phyloP scores from a whole-genome alignment of 2,329 filamentous ascomycete genomes.

The Scedosporium minutisporum region DNA sequence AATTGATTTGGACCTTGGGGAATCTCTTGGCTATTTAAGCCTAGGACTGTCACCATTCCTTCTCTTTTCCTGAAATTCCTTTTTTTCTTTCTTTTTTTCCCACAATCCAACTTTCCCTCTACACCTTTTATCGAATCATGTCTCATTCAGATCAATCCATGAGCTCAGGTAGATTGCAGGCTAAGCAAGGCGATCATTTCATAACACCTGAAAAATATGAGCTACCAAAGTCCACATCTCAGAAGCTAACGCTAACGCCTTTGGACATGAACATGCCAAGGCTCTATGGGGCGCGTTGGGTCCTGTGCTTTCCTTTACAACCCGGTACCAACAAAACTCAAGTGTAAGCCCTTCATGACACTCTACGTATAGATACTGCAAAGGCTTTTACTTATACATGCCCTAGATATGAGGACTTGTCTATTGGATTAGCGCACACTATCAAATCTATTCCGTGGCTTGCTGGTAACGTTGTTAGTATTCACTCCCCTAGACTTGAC shows the following conservation, averaged over 20 bases:
- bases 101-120: too few species aligned
- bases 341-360: background rate
- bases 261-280: background rate
- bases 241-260: background rate
- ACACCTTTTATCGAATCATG: background rate
- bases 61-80: background rate
- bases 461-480: background rate
- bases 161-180: background rate
- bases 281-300: background rate
- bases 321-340: background rate
- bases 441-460: background rate
- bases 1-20: too few species aligned
- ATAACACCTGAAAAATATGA: background rate
- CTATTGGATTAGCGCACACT: background rate
- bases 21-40: too few species aligned
- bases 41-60: too few species aligned
- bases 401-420: background rate
- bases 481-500: background rate
- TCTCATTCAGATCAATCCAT: background rate
- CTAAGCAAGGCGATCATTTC: background rate
- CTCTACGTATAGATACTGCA: background rate
- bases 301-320: background rate
- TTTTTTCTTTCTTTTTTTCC: background rate
- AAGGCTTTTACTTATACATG: background rate
- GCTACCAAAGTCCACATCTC: background rate